phyloP scores from a whole-genome alignment of 371 early-diverging fungal species.

The Lichtheimia ornata region DNA sequence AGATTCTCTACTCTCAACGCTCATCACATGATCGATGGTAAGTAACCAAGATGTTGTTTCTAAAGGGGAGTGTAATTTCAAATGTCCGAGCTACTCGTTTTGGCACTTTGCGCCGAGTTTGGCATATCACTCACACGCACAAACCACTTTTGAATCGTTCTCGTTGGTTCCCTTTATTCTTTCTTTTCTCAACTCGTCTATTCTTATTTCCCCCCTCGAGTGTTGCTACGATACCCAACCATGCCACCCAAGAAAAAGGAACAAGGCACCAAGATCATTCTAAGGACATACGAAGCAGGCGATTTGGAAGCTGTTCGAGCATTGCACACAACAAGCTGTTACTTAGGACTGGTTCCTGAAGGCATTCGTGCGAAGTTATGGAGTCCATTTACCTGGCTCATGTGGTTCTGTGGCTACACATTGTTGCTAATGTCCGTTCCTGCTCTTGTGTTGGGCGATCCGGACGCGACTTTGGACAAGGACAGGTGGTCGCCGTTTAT shows the following conservation, averaged over 20 bases:
- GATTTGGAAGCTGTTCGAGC: conserved; percentile 32
- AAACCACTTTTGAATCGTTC: too few species aligned
- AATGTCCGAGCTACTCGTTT: too few species aligned
- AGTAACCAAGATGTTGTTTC: too few species aligned
- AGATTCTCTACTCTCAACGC: too few species aligned
- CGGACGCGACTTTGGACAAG: conserved; percentile 5
- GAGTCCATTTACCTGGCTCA: conserved; percentile 38
- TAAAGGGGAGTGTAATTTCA: too few species aligned
- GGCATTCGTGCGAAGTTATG: conserved; percentile 46
- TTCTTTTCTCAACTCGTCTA: too few species aligned
- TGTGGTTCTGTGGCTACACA: conserved; percentile 41
- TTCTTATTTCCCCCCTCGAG: background rate
- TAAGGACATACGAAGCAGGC: conserved; percentile 35
- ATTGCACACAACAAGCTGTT: conserved; percentile 26
- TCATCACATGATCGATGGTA: too few species aligned
- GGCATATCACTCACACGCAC: too few species aligned
- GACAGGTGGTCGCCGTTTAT: conserved; percentile 7
- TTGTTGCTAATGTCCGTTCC: conserved; percentile 28
- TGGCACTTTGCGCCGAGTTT: too few species aligned
- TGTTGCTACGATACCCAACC: background rate
- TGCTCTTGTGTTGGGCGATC: conserved; percentile 13
- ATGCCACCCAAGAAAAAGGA: conserved; percentile 3
- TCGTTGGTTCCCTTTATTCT: too few species aligned
- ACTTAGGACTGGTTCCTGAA: conserved; percentile 37
- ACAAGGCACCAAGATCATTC: conserved; percentile 23